Base-by-base conservation (phyloP, 495 filamentous ascomycete genomes). In the Penicillium arizonense region DNA sequence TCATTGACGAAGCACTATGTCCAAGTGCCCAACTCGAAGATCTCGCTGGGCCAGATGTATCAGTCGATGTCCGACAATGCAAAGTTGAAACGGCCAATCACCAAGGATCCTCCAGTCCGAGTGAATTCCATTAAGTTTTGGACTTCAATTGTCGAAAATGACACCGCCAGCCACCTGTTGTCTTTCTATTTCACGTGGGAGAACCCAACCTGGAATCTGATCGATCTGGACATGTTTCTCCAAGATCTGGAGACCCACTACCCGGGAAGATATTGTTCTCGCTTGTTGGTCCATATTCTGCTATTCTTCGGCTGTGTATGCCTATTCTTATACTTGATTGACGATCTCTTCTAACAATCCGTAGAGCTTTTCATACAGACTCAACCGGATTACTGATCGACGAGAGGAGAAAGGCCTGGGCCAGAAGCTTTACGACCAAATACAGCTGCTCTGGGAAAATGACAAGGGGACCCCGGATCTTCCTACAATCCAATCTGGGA, bases 101-200 rank as follows among this genome's bases (percentile, higher is more conserved):
- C 18, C 11, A 44, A 56, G 23, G 21, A 53, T 5, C 57, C 63
- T 13, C 44, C 51, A 5, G 32, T 66, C 10, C 53, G 49, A 14
- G 46, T 54, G 2, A 61, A 37, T 9, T 56, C 52, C 4, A 59
- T 63, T 21, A 44, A 59, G 2, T 24, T 45, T n/a, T 66, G 63
- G 63, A 66, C 57, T 7, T 49, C 47, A 1, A 52, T 66, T 2
- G 55, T 63, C 10, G 49, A 60, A 37, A 56, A 61, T 23, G 60
- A 62, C 41, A 53, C 52, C 9, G 63, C 63, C 1, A 63, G 63
- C 20, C 63, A 66, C 20, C 42, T 66, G n/a, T 33, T 66, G 4
- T 66, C 63, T 13, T 52, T 66, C 18, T 66, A 66, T 45, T 66
- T 66, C 41, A 52, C 55, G 13, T 66, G 63, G 63, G 63, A 66